Evolutionary conservation across 1,139 yeast genomes (phyloP).

Genomic region (Pichia sp.): DNA sequence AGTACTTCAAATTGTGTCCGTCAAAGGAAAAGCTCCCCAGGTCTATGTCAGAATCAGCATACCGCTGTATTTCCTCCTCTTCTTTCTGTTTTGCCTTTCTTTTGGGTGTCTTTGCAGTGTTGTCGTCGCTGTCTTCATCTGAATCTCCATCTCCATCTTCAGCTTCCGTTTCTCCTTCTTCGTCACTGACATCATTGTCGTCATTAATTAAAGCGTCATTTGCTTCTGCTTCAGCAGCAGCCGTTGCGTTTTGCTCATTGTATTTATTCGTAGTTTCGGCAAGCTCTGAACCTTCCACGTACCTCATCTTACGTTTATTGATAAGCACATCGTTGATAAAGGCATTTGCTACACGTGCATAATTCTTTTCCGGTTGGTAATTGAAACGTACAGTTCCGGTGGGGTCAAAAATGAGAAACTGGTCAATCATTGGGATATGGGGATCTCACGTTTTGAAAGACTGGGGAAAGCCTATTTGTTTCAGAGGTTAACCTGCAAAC

Average conservation of each 20-base stretch:
- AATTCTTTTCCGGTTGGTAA: conserved; percentile 39
- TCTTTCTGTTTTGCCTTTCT: neutral
- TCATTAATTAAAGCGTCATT: conserved; percentile 7
- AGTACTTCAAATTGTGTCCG: conserved; percentile 34
- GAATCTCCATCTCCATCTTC: conserved; percentile 5
- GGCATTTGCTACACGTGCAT: conserved; percentile 44
- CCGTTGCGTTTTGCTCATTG: conserved; percentile 19
- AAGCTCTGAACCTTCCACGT: conserved; percentile 26
- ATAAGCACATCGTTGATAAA: conserved; percentile 50
- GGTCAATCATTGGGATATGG: conserved; percentile 65
- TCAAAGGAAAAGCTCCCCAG: conserved; percentile 34
- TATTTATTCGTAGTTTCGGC: neutral
- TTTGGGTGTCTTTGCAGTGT: conserved; percentile 14
- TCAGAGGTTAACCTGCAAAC: no score
- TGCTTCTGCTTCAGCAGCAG: conserved; percentile 17
- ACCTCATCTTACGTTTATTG: conserved; percentile 36
- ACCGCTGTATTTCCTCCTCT: conserved; percentile 8
- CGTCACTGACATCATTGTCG: conserved; percentile 8
- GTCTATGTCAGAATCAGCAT: conserved; percentile 13
- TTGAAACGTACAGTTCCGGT: conserved; percentile 58
- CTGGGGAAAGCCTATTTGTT: no score
- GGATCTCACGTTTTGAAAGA: no score
- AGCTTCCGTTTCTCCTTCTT: conserved; percentile 8
- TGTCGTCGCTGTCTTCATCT: conserved; percentile 7
- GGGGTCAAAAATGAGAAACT: conserved; percentile 50